A percentile compares a stretch with the other conserved stretches of the same genome.
phyloP scores from a whole-genome alignment of 805 yeast genomes.

The Yarrowia hollandica region DNA sequence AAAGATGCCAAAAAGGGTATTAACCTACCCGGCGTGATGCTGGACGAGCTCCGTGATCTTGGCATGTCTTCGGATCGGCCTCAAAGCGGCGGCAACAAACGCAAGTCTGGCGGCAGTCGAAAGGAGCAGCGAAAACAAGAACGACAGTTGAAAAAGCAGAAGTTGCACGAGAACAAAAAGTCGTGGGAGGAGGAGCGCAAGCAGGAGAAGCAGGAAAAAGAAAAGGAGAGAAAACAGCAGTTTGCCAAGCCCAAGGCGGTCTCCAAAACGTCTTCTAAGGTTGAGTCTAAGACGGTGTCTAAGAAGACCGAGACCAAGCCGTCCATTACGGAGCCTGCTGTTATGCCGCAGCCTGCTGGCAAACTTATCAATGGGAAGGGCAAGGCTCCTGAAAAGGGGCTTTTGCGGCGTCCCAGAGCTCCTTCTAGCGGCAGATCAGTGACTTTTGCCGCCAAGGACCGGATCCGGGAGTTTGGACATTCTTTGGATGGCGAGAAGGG shows the following conservation, averaged over 20 bases:
- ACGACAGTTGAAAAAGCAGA: conserved; percentile 18
- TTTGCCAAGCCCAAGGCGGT: conserved; percentile 18
- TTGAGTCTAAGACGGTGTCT: neutral
- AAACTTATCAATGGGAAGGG: too few species aligned
- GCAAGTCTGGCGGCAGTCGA: conserved; percentile 67
- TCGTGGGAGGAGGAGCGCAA: neutral
- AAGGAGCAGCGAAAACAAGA: conserved; percentile 18
- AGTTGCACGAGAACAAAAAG: neutral
- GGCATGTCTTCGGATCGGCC: conserved; percentile 12
- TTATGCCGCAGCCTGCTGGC: too few species aligned
- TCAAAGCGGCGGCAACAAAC: conserved; percentile 68
- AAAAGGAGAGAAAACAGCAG: neutral
- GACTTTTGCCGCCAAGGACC: conserved; percentile 33
- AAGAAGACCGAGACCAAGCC: neutral
- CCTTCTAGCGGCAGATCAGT: neutral
- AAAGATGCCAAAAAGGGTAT: conserved; percentile 29
- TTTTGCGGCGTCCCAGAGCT: neutral
- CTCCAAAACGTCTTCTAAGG: too few species aligned
- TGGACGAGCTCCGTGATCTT: conserved; percentile 23
- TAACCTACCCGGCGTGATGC: conserved; percentile 23
- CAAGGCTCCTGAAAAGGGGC: neutral
- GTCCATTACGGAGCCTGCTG: too few species aligned
- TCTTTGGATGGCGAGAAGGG: neutral
- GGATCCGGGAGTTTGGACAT: conserved; percentile 10
- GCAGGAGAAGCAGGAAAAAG: neutral